Conservation (phyloP, 495 filamentous ascomycete species). For the Pyrenopolyporus hunteri region DNA sequence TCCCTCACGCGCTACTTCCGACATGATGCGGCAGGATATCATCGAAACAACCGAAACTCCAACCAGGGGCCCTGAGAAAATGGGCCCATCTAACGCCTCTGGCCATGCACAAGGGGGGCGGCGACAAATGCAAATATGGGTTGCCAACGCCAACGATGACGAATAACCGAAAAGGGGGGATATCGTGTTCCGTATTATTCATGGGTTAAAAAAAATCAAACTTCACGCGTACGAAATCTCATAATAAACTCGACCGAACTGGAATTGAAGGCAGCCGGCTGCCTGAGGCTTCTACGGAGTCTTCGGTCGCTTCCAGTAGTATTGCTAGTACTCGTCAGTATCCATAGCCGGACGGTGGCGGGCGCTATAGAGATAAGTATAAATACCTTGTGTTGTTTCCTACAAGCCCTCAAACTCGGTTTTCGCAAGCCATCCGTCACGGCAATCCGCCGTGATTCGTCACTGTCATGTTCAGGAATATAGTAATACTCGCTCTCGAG, state of each 20-base stretch:
- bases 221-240: not conserved
- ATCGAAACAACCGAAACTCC: constrained; percentile 25
- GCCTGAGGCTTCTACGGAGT: constrained; percentile 49
- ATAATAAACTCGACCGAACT: not conserved
- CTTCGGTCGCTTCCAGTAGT: constrained; percentile 84
- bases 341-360: constrained; percentile 2
- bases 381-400: constrained; percentile 93
- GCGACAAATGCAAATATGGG: constrained; percentile 9
- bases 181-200: constrained; percentile 4
- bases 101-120: constrained; percentile 34
- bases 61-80: constrained; percentile 15
- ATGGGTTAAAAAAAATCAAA: not conserved
- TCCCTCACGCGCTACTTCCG: constrained; percentile 10
- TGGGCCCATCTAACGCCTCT: constrained; percentile 31
- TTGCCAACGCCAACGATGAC: constrained; percentile 3
- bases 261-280: constrained; percentile 10
- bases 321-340: constrained; percentile 67
- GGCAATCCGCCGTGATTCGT: constrained; percentile 78
- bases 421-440: constrained; percentile 86
- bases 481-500: constrained; percentile 98
- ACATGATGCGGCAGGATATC: constrained; percentile 32
- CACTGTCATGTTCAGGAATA: constrained; percentile 85
- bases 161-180: constrained; percentile 6
- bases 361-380: constrained; percentile 13
- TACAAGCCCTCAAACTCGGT: constrained; percentile 82